Evolutionary conservation across 805 yeast genomes (phyloP), one percentile per base, ranked within the genome.

Genomic region (Hanseniaspora taiwanica): DNA sequence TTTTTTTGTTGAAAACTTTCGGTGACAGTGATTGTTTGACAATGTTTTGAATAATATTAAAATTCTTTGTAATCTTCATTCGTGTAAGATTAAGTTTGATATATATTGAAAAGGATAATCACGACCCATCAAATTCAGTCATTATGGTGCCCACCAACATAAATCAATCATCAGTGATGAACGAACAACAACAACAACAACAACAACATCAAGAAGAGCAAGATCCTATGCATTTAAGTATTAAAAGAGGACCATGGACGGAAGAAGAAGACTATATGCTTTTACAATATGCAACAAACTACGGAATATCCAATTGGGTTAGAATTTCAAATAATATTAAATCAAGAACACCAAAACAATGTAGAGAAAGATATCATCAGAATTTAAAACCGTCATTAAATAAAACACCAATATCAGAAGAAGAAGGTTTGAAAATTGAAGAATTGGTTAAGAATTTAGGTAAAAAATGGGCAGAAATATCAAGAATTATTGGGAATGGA

Each of bases 401-500:
- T 58, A 72, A 87, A 50, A 62, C 80, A 35, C 95, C 96, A 4
- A 86, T 85, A 39, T 71, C 91, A 2, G 71, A 75, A 9, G 93
- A 84, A 48, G 96, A 85, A 58, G 95, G 95, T 27, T 71, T 68
- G 32, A 65, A 76, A 44, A 86, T 85, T 46, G 94, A 85, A 61
- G 76, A 75, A 46, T 67, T 86, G 41, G 95, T 86, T 32, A 71
- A 66, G 9, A 72, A 75, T 47, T 74, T 82, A 55, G 96, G 96
- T 36, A 84, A 85, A 58, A 71, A 82, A 50, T 85, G 96, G 96
- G 95, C 96, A 0, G 94, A 83, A 53, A 86, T 85, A 36, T 84
- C 94, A 14, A 71, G 94, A 39, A 93, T 84, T 58, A 63, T 85
- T 43, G 42, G 44, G 17, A 79, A 81, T 46, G 94, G 95, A 2